Base-by-base conservation (phyloP, 1,139 yeast species). In the Hanseniaspora sp. region DNA sequence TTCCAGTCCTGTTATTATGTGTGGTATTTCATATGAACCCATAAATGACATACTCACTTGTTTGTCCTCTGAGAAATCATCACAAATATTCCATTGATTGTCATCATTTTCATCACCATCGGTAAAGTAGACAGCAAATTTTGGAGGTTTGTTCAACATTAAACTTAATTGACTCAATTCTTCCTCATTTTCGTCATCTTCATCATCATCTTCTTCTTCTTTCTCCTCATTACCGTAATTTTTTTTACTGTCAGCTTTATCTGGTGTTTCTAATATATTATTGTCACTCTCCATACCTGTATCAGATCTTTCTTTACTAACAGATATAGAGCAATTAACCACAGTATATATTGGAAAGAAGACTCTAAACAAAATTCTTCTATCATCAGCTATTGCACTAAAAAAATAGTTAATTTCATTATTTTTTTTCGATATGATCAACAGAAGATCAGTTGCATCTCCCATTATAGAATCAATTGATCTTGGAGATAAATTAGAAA, bases 31-130 rank as follows among this genome's bases (percentile, higher is more conserved):
- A 15, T 72, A 67, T 2, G 74, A 85, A 15, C 80, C 80, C 46
- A 72, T 69, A 62, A 72, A 78, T 0, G 92, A 90, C 58, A 73
- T 76, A 56, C 79, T 78, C 12, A 84, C 92, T 64, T 84, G 90
- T 62, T 82, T 87, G 29, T 86, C 88, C 61, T 83, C 92, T 57
- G 86, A 80, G 61, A 84, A 84, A 67, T 84, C 94, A 57, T 83
- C 92, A 67, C 92, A 83, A 31, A 83, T 80, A 1, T 85, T 80
- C 94, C 94, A 84, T 62, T 82, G 87, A 64, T 83, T 83, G 42
- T 62, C 61, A 41, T 76, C 68, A 46, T 77, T 71, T 53, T 65
- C 65, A 29, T 61, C 61, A 6, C 59, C 62, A 39, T 64, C 73
- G 60, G 68, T 72, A 64, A 83, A 83, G 62, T 80, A 82, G 1